Evolutionary conservation across 1,284 basidiomycete species (phyloP).

Genomic region (Malassezia sp.): DNA sequence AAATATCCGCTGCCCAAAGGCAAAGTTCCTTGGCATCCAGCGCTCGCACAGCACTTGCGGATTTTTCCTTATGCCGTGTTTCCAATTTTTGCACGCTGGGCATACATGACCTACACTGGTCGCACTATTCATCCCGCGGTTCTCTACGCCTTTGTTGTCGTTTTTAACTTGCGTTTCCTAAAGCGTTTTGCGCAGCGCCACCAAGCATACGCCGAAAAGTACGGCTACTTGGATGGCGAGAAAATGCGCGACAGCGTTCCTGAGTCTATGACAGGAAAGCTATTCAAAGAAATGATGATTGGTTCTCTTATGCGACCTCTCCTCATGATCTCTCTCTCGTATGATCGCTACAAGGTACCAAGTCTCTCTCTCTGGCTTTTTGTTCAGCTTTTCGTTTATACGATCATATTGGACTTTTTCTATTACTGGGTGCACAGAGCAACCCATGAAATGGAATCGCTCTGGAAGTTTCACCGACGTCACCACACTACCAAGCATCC

Average conservation of each 20-base stretch:
- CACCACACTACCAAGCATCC: constrained; percentile 39
- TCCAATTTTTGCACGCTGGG: constrained; percentile 25
- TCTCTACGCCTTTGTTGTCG: constrained; percentile 22
- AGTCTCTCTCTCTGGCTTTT: constrained; percentile 13
- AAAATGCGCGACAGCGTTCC: constrained; percentile 25
- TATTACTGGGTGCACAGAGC: constrained; percentile 38
- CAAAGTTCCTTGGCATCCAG: constrained; percentile 23
- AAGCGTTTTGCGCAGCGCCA: constrained; percentile 17
- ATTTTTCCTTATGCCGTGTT: constrained; percentile 21
- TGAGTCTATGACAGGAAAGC: constrained; percentile 17
- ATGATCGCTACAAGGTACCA: constrained; percentile 6
- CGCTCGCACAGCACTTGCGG: constrained; percentile 23
- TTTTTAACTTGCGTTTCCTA: constrained; percentile 21
- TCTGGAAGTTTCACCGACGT: constrained; percentile 26
- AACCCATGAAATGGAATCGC: constrained; percentile 26
- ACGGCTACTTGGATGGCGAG: constrained; percentile 30
- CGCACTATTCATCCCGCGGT: constrained; percentile 22
- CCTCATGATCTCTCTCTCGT: constrained; percentile 13
- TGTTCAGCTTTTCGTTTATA: constrained; percentile 17
- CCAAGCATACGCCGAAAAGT: constrained; percentile 12
- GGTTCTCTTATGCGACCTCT: constrained; percentile 6
- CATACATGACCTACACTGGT: constrained; percentile 22
- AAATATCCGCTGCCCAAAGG: background rate
- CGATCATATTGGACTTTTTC: constrained; percentile 22
- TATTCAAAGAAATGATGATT: constrained; percentile 13